Conservation (phyloP, 1,139 yeast species). For the Kodamaea fungicola region DNA sequence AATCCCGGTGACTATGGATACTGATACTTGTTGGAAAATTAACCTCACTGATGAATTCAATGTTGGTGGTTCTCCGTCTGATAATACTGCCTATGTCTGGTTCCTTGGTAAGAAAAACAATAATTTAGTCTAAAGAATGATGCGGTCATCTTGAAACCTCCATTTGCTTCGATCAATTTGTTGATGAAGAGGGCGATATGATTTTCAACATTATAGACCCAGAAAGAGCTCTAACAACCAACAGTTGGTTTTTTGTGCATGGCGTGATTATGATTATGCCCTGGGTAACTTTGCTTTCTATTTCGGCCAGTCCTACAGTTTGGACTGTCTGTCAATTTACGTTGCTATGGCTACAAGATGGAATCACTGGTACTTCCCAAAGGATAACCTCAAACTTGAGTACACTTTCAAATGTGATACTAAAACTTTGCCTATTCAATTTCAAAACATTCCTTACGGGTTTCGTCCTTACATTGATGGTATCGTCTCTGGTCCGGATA, state of each 20-base stretch:
- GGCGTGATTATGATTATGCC: slow-evolving; percentile 21
- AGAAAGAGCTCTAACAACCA: slow-evolving; percentile 10
- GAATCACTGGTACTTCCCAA: slow-evolving; percentile 20
- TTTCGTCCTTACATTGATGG: slow-evolving; percentile 24
- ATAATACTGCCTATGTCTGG: slow-evolving; percentile 17
- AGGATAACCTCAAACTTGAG: slow-evolving; percentile 3
- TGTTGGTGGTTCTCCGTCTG: slow-evolving; percentile 22
- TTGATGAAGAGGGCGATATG: not conserved
- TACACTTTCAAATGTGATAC: slow-evolving; percentile 14
- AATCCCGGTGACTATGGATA: slow-evolving; percentile 9
- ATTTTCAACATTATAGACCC: slow-evolving; percentile 10
- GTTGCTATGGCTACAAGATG: slow-evolving; percentile 17
- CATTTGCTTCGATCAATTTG: slow-evolving; percentile 11
- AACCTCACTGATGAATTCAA: slow-evolving; percentile 27
- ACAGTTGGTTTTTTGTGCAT: slow-evolving; percentile 15
- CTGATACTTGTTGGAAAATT: slow-evolving; percentile 21
- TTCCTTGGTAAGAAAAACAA: slow-evolving; percentile 21
- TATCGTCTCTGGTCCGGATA: slow-evolving; percentile 3
- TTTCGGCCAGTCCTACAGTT: not conserved
- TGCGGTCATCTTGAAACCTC: slow-evolving; percentile 14
- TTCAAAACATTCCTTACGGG: slow-evolving; percentile 25
- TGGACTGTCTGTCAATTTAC: slow-evolving; percentile 20
- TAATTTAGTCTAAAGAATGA: slow-evolving; percentile 29
- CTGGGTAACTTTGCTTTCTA: slow-evolving; percentile 23
- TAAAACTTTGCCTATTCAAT: slow-evolving; percentile 11